Evolutionary conservation across 306 rosid species (phyloP), one percentile per base, ranked within the genome.

Genomic region (Astragalus glycyphyllos): DNA sequence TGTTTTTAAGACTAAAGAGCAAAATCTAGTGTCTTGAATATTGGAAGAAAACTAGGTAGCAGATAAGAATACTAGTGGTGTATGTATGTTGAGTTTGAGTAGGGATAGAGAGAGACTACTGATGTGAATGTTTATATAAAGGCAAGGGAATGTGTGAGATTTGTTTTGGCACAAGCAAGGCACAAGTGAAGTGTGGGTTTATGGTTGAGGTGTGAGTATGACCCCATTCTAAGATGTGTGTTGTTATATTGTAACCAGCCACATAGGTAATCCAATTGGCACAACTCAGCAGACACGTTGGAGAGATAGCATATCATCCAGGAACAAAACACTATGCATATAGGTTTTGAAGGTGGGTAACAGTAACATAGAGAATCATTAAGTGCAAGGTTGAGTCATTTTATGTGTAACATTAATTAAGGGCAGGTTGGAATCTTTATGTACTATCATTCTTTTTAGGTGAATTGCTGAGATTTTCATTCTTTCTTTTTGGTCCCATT

Each of bases 211-310:
- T 50, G 58, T 69, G 60, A 34, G 72, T 48, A 62, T 17, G 65
- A 73, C 47, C 47, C 47, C 1, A 46, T 74, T 49, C 55, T 8
- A 49, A 29, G 48, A 60, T 60, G 77, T 35, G 54, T 16, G n/a
- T 56, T n/a, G n/a, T n/a, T n/a, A n/a, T n/a, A n/a, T n/a, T n/a
- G n/a, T n/a, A n/a, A n/a, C 20, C 13, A 10, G 67, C 77, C 68
- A 63, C 45, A 58, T 53, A 34, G 72, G 71, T 20, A 3, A 42
- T n/a, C 44, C 59, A 6, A 6, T 61, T 61, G 31, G 48, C 2
- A 72, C 73, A 72, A 65, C 40, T 72, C 78, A 71, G 57, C 82
- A 55, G 67, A 77, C 66, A 59, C 38, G 37, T 11, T 55, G 60
- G 60, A 23, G 13, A 29, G 7, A 50, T 4, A 20, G 23, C 23